phyloP scores from a whole-genome alignment of 768 basidiomycete species.

The Mycena amicta region DNA sequence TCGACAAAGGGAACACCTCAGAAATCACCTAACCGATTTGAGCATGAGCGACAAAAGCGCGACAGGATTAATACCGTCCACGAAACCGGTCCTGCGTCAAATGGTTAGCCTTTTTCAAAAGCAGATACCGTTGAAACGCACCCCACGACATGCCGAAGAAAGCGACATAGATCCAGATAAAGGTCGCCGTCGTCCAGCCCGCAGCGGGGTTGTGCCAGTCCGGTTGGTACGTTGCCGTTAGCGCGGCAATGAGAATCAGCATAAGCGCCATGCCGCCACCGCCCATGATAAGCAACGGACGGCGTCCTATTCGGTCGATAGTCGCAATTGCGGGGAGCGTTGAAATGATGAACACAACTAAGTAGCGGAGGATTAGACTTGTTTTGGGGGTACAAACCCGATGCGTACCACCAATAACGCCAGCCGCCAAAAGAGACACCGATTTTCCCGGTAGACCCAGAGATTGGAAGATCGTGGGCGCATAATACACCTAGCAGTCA shows the following conservation, averaged over 20 bases:
- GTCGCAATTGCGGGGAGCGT: conserved; percentile 39
- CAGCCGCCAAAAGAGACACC: conserved; percentile 44
- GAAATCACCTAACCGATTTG: conserved; percentile 30
- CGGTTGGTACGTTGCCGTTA: conserved; percentile 21
- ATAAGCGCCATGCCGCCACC: conserved; percentile 35
- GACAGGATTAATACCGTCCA: not conserved
- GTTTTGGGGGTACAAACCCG: not conserved
- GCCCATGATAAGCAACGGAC: conserved; percentile 41
- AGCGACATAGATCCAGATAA: conserved; percentile 44
- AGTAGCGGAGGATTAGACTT: not conserved
- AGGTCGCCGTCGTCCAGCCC: conserved; percentile 33
- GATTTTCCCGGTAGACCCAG: conserved; percentile 43
- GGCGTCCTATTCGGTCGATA: conserved; percentile 41
- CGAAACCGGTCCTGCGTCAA: not conserved
- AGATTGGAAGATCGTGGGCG: conserved; percentile 38
- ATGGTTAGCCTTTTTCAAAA: no score
- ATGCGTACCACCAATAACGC: conserved; percentile 38
- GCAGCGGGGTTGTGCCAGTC: conserved; percentile 27
- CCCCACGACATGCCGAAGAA: conserved; percentile 36
- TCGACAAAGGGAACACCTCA: conserved; percentile 44
- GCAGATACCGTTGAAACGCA: conserved; percentile 24
- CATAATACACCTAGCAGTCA: conserved; percentile 23
- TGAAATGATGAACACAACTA: conserved; percentile 29
- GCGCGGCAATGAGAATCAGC: conserved; percentile 22
- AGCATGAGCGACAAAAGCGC: no score